phyloP scores from a whole-genome alignment of 2,329 filamentous ascomycete genomes.

The Calonectria henricotiae region DNA sequence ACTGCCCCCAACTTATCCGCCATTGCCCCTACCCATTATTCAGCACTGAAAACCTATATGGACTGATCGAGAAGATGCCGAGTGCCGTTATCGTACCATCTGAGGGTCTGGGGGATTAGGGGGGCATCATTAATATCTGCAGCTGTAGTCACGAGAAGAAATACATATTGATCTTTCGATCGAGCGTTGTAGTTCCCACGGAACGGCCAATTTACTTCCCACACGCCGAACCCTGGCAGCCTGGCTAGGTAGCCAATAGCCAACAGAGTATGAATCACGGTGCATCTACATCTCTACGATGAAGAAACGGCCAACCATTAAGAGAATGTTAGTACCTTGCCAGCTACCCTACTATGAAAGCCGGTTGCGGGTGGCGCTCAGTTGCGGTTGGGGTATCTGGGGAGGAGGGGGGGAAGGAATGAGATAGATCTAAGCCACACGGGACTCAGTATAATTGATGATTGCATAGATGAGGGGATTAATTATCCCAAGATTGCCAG shows the following conservation, averaged over 20 bases:
- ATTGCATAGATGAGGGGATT: not conserved
- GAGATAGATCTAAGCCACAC: not conserved
- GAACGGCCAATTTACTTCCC: not conserved
- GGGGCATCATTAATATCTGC: not conserved
- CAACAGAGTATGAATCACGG: not conserved
- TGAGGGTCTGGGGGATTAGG: not conserved
- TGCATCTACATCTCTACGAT: conserved; percentile 12
- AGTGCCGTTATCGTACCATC: conserved; percentile 44
- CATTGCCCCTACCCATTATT: conserved; percentile 2
- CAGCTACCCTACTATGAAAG: conserved; percentile 3
- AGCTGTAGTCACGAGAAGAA: not conserved
- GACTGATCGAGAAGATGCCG: conserved; percentile 31
- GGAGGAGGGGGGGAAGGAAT: not conserved
- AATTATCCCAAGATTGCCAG: not conserved
- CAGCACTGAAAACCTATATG: conserved; percentile 37
- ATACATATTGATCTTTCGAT: not conserved
- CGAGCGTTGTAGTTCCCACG: conserved; percentile 14
- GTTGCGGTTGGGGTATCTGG: not conserved
- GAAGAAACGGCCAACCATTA: conserved; percentile 26
- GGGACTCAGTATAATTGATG: not conserved
- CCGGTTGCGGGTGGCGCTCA: not conserved
- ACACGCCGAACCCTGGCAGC: not conserved
- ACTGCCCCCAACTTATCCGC: not conserved
- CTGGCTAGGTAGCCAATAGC: not conserved
- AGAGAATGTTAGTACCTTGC: not conserved